Evolutionary conservation across 2,329 filamentous ascomycete species (phyloP).

Genomic region (Clonostachys rhizophaga): DNA sequence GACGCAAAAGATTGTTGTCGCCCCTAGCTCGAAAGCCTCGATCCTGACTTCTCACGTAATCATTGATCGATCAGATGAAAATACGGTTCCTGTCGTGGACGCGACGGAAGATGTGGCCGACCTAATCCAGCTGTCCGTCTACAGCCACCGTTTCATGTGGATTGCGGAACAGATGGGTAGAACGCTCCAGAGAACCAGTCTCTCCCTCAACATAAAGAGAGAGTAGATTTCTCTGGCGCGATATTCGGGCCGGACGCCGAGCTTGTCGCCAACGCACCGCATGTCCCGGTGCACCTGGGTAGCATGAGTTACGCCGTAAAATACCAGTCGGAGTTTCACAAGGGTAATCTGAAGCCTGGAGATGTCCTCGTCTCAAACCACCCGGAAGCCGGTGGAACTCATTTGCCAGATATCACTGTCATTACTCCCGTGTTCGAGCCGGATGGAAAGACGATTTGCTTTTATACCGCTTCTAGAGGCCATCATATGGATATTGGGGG

Average conservation of each 20-base stretch:
- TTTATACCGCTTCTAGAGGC: conserved; percentile 18
- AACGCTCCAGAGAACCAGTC: conserved; percentile 70
- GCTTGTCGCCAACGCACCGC: conserved; percentile 69
- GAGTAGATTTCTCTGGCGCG: conserved; percentile 74
- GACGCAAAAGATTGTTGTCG: conserved; percentile 71
- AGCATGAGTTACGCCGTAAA: conserved; percentile 76
- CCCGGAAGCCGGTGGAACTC: conserved; percentile 27
- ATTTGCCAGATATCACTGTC: conserved; percentile 30
- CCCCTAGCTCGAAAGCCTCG: conserved; percentile 26
- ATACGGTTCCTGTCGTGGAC: conserved; percentile 1
- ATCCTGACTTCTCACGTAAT: conserved; percentile 28
- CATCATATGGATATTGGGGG: conserved; percentile 57
- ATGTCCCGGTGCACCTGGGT: conserved; percentile 73
- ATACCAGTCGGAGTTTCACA: conserved; percentile 63
- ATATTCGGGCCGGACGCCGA: conserved; percentile 70
- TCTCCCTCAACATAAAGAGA: conserved; percentile 72
- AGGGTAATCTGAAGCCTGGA: conserved; percentile 63
- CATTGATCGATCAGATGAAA: conserved; percentile 15
- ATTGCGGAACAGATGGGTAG: conserved; percentile 79
- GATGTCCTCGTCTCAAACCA: conserved; percentile 67
- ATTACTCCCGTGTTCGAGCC: conserved; percentile 26
- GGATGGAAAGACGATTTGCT: conserved; percentile 21
- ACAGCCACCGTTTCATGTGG: conserved; percentile 75
- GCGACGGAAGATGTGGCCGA: conserved; percentile 42
- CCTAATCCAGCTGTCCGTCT: conserved; percentile 69